phyloP scores from a whole-genome alignment of 208 protist genomes.

The Acanthamoeba sp. region DNA sequence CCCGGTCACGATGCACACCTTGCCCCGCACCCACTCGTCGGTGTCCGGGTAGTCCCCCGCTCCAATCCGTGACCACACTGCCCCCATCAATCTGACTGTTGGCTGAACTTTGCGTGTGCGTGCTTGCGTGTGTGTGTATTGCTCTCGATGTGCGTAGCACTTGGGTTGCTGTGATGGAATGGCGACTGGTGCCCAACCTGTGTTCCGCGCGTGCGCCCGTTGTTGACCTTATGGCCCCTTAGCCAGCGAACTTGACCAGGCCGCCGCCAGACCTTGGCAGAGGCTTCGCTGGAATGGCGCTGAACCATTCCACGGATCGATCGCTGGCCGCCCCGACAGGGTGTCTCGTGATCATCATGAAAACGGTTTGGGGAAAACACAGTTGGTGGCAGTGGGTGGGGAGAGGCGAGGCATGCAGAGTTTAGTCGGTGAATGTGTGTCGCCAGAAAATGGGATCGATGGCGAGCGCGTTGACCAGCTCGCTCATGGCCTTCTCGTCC shows the following conservation, averaged over 20 bases:
- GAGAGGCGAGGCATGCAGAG: no score
- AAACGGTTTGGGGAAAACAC: no score
- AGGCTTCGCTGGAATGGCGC: neutral
- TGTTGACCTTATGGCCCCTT: no score
- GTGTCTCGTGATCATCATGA: no score
- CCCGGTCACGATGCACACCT: constrained; percentile 36
- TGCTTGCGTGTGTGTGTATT: neutral
- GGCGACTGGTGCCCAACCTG: no score
- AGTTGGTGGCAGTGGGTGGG: no score
- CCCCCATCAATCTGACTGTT: neutral
- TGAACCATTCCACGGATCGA: no score
- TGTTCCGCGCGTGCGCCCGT: no score
- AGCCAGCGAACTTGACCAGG: neutral
- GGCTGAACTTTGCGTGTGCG: no score
- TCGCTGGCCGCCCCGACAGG: no score
- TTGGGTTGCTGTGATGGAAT: no score
- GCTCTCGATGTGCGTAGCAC: no score
- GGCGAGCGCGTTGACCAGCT: neutral
- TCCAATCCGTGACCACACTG: constrained; percentile 20
- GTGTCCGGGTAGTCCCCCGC: neutral
- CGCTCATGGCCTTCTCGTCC: constrained; percentile 29
- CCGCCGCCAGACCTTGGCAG: neutral
- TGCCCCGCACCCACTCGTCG: constrained; percentile 41
- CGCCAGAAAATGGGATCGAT: constrained; percentile 55
- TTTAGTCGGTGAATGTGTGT: neutral